A percentile compares a stretch with the other conserved stretches of the same genome.
These are phyloP conservation scores for Magnolia changhungtana DNA, from an alignment of 164 flowering plant genomes.

Conservation along the genomic window DNA sequence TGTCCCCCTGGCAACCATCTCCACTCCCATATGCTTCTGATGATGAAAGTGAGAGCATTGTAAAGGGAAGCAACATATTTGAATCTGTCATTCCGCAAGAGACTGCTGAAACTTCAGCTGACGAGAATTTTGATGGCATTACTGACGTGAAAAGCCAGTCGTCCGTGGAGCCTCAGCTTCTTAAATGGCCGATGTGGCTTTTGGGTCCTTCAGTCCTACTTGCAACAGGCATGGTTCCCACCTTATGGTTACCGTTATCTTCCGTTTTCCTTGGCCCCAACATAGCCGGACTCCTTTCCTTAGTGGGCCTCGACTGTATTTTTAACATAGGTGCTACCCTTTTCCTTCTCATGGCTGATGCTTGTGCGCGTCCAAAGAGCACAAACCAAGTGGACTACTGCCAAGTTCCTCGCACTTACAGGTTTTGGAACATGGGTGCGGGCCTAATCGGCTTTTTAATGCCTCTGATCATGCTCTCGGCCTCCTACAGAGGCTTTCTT, in stretches of 20 bases:
- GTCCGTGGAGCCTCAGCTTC: slow-evolving; percentile 30
- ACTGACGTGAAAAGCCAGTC: slow-evolving; percentile 18
- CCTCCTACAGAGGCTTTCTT: slow-evolving; percentile 52
- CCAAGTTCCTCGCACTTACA: slow-evolving; percentile 62
- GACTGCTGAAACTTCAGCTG: slow-evolving; percentile 23
- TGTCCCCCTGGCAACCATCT: slow-evolving; percentile 70
- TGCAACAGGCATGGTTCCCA: slow-evolving; percentile 78
- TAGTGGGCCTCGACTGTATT: slow-evolving; percentile 81
- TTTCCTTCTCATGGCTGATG: slow-evolving; percentile 90
- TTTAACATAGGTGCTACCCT: slow-evolving; percentile 84
- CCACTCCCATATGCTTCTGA: slow-evolving; percentile 46
- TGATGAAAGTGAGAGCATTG: slow-evolving; percentile 25
- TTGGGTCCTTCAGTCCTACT: slow-evolving; percentile 77
- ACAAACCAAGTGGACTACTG: slow-evolving; percentile 27
- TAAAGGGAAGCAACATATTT: slow-evolving; percentile 44
- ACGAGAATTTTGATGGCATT: slow-evolving; percentile 12
- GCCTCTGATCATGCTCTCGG: slow-evolving; percentile 47
- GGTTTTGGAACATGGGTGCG: slow-evolving; percentile 77
- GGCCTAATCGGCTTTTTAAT: slow-evolving; percentile 47
- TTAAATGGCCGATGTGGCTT: slow-evolving; percentile 89
- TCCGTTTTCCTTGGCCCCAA: slow-evolving; percentile 82
- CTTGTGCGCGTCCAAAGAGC: slow-evolving; percentile 57
- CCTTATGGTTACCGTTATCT: slow-evolving; percentile 82
- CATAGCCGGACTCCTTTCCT: slow-evolving; percentile 76
- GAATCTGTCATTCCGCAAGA: slow-evolving; percentile 44